Evolutionary conservation across 345 rosid species (phyloP).

Genomic region (Acer negundo): DNA sequence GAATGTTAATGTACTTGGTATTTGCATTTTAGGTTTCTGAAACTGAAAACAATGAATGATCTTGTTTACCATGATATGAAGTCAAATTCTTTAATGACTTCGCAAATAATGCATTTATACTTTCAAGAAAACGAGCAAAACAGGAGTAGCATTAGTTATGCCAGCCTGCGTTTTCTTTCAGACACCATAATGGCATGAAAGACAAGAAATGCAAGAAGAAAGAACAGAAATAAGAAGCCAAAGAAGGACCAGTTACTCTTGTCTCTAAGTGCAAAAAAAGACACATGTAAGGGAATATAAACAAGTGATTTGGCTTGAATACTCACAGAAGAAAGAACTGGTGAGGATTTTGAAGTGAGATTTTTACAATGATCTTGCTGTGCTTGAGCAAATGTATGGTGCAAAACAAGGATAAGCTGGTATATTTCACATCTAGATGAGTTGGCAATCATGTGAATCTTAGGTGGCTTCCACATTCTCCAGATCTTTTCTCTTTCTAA

Average conservation of each 20-base stretch:
- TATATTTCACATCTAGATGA: slow-evolving; percentile 29
- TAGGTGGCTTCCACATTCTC: slow-evolving; percentile 34
- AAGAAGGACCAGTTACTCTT: slow-evolving; percentile 20
- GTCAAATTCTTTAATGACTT: neutral
- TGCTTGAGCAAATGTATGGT: slow-evolving; percentile 6
- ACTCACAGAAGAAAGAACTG: slow-evolving; percentile 18
- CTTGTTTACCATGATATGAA: neutral
- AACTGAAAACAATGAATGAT: neutral
- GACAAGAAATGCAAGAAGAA: neutral
- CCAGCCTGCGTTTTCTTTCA: neutral
- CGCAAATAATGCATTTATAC: neutral
- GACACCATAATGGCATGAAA: neutral
- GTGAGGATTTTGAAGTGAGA: neutral
- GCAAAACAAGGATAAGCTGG: slow-evolving; percentile 27
- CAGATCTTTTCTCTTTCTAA: slow-evolving; percentile 7
- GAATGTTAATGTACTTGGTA: neutral
- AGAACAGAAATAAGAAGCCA: slow-evolving; percentile 20
- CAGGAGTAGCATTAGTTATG: neutral
- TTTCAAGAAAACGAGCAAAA: slow-evolving; percentile 8
- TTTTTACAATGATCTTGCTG: neutral
- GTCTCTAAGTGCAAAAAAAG: slow-evolving; percentile 18
- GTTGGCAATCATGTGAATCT: slow-evolving; percentile 27
- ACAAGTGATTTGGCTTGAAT: slow-evolving; percentile 24
- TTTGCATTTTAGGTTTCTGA: neutral
- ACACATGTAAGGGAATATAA: slow-evolving; percentile 7